Percentiles rank a stretch among this genome's conserved stretches.
Conservation (phyloP, 23 red algal species). For the Gracilaria caudata region DNA sequence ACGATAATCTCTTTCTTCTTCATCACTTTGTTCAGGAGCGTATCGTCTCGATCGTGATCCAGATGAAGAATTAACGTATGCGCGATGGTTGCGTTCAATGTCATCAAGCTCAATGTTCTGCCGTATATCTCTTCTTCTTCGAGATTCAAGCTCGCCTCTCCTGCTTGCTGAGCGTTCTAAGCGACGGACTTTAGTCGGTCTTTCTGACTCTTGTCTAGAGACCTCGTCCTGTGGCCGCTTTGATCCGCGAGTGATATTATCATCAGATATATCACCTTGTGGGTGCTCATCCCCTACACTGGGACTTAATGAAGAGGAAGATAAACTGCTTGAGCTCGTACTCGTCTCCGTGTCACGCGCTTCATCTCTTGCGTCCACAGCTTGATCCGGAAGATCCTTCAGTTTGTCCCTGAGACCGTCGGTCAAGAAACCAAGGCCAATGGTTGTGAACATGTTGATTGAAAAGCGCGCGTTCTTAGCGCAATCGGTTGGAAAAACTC, state of each 20-base stretch:
- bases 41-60: constrained; percentile 25
- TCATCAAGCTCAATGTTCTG: constrained; percentile 20
- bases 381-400: constrained; percentile 52
- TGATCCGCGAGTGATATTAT: constrained; percentile 9
- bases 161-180: not conserved
- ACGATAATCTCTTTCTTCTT: not conserved
- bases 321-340: constrained; percentile 38
- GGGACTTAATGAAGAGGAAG: constrained; percentile 46
- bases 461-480: constrained; percentile 67
- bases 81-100: constrained; percentile 38
- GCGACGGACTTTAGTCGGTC: constrained; percentile 16
- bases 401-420: constrained; percentile 63
- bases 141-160: not conserved
- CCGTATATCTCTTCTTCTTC: constrained; percentile 23
- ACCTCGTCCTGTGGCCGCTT: constrained; percentile 28
- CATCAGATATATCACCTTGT: not conserved
- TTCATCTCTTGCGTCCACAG: not conserved
- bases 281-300: constrained; percentile 24
- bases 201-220: constrained; percentile 6
- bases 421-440: constrained; percentile 83
- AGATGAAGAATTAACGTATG: constrained; percentile 18
- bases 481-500: constrained; percentile 76
- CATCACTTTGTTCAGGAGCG: constrained; percentile 23
- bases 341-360: constrained; percentile 18
- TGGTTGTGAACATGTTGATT: constrained; percentile 85